phyloP scores from a whole-genome alignment of 208 protist genomes.

The Trypanosoma scelopori region DNA sequence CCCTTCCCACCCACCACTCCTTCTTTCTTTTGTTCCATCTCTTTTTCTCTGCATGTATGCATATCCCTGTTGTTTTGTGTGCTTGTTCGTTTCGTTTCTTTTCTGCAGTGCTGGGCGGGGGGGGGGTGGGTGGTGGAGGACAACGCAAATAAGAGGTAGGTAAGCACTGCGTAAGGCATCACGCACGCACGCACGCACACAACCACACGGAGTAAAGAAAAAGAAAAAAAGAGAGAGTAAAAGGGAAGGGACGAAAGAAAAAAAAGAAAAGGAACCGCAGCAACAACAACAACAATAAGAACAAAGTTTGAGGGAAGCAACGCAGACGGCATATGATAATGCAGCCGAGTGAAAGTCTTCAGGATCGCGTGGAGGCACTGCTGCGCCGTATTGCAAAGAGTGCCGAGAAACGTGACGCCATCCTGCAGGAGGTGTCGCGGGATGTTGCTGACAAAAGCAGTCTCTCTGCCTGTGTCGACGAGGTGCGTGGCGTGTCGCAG shows the following conservation, averaged over 20 bases:
- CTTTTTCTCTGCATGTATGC: no score
- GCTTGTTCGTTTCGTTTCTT: no score
- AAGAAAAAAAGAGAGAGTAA: not conserved
- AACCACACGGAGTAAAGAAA: not conserved
- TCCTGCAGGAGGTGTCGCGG: conserved; percentile 38
- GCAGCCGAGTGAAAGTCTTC: conserved; percentile 32
- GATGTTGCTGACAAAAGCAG: conserved; percentile 31
- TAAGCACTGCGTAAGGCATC: no score
- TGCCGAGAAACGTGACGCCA: conserved; percentile 45
- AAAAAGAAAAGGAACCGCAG: not conserved
- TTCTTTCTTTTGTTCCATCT: no score
- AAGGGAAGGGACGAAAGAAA: no score
- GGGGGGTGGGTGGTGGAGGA: no score
- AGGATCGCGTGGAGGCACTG: conserved; percentile 53
- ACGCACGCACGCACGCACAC: no score
- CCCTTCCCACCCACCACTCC: no score
- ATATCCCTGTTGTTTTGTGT: no score
- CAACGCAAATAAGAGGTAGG: no score
- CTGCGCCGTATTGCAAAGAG: conserved; percentile 51
- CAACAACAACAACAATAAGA: no score
- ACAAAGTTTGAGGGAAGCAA: not conserved
- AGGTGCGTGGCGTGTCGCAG: conserved; percentile 45
- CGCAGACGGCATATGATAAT: not conserved
- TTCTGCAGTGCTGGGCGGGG: no score
- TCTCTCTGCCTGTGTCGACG: conserved; percentile 32